Conservation (phyloP, 495 filamentous ascomycete species). For the Talaromyces ruber region DNA sequence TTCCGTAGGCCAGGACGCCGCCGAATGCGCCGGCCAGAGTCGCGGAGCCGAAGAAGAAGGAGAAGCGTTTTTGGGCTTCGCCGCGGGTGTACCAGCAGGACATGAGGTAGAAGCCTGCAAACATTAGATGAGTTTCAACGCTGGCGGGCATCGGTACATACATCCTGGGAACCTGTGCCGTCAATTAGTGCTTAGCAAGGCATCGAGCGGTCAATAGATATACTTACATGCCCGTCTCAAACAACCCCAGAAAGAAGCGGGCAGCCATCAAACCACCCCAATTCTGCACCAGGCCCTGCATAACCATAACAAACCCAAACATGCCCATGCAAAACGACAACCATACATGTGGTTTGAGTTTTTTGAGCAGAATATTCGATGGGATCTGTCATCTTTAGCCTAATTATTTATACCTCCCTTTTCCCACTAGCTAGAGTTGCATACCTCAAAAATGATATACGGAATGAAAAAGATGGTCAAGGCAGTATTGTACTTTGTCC, state of each 20-base stretch:
- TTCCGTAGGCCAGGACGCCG: slow-evolving; percentile 71
- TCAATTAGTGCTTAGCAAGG: not conserved
- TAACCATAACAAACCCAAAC: slow-evolving; percentile 67
- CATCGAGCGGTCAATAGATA: not conserved
- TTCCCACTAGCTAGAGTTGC: slow-evolving; percentile 45
- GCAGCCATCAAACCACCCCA: slow-evolving; percentile 74
- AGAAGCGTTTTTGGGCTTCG: slow-evolving; percentile 84
- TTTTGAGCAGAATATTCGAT: slow-evolving; percentile 79
- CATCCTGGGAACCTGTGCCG: slow-evolving; percentile 56
- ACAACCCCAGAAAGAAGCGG: slow-evolving; percentile 80
- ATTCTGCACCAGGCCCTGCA: slow-evolving; percentile 59
- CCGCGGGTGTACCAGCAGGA: slow-evolving; percentile 83
- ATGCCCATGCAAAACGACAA: slow-evolving; percentile 71
- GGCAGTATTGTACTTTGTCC: slow-evolving; percentile 66
- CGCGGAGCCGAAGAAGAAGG: slow-evolving; percentile 81
- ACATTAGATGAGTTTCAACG: not conserved
- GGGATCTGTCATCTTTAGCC: slow-evolving; percentile 64
- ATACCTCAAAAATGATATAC: slow-evolving; percentile 73
- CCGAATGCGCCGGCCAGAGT: slow-evolving; percentile 82
- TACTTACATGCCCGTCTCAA: slow-evolving; percentile 68
- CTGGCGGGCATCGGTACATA: slow-evolving; percentile 9
- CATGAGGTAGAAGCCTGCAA: slow-evolving; percentile 65
- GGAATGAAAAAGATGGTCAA: slow-evolving; percentile 90
- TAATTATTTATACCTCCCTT: no score
- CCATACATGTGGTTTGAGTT: slow-evolving; percentile 75